Percentiles rank a stretch among this genome's conserved stretches.
Conservation (phyloP, 257 asterid species). For the Osmanthus fragrans region DNA sequence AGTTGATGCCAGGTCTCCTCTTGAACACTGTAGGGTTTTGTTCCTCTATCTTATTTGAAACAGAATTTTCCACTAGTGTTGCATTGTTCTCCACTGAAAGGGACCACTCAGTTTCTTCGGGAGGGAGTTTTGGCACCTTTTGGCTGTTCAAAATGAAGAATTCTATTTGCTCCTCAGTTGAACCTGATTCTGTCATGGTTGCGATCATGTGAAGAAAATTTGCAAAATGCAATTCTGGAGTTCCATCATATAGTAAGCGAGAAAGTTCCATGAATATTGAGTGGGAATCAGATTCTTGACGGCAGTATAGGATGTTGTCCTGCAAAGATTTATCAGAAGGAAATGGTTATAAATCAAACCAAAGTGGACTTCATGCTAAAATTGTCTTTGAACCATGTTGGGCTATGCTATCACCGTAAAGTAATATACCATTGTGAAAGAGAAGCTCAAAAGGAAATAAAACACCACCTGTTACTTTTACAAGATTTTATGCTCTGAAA, state of each 20-base stretch:
- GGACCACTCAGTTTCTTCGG: constrained; percentile 68
- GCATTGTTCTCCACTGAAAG: constrained; percentile 42
- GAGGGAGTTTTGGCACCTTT: constrained; percentile 73
- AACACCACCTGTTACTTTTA: neutral
- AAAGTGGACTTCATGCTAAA: neutral
- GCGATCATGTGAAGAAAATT: constrained; percentile 92
- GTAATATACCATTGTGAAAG: neutral
- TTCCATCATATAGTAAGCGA: constrained; percentile 51
- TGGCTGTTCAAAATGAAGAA: constrained; percentile 76
- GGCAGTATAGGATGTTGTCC: constrained; percentile 69
- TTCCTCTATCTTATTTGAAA: constrained; percentile 31
- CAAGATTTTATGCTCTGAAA: neutral
- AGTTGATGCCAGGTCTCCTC: constrained; percentile 34
- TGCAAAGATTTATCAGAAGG: constrained; percentile 31
- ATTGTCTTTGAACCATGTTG: neutral
- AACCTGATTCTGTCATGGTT: constrained; percentile 80
- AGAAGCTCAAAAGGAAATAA: neutral
- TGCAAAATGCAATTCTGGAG: constrained; percentile 73
- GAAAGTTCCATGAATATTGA: constrained; percentile 77
- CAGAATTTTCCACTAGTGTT: constrained; percentile 9
- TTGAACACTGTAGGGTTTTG: constrained; percentile 27
- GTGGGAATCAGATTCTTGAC: constrained; percentile 67
- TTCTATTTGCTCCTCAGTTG: constrained; percentile 79
- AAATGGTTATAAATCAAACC: neutral
- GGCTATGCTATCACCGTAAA: neutral